Evolutionary conservation across 2,329 filamentous ascomycete genomes (phyloP).

Genomic region (Talaromyces atroroseus): DNA sequence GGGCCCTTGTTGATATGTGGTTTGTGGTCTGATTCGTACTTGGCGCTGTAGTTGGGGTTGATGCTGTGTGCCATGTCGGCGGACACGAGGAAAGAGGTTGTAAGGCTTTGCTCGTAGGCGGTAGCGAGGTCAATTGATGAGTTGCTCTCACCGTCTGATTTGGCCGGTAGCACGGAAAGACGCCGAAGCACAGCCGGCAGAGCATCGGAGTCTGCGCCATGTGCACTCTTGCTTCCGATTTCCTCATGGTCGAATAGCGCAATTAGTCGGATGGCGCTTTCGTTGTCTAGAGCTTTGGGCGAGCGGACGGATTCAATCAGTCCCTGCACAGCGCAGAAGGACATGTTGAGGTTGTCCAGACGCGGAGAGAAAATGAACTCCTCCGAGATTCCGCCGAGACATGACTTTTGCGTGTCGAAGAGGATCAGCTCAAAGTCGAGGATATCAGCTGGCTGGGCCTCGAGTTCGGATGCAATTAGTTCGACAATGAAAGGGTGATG

Average conservation of each 20-base stretch:
- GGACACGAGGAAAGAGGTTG: slow-evolving; percentile 87
- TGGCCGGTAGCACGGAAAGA: slow-evolving; percentile 69
- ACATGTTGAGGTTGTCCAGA: slow-evolving; percentile 94
- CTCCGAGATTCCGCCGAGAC: slow-evolving; percentile 81
- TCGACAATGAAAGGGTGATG: slow-evolving; percentile 86
- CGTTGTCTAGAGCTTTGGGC: slow-evolving; percentile 62
- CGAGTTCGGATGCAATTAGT: slow-evolving; percentile 74
- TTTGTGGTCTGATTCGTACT: slow-evolving; percentile 86
- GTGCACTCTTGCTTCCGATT: slow-evolving; percentile 85
- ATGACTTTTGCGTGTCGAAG: slow-evolving; percentile 89
- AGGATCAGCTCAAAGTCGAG: slow-evolving; percentile 95
- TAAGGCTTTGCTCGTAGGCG: slow-evolving; percentile 86
- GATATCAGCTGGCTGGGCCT: slow-evolving; percentile 63
- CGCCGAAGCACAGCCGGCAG: slow-evolving; percentile 82
- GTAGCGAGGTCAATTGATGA: slow-evolving; percentile 60
- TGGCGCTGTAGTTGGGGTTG: slow-evolving; percentile 87
- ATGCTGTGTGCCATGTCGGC: slow-evolving; percentile 97
- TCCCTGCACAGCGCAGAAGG: slow-evolving; percentile 82
- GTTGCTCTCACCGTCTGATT: slow-evolving; percentile 47
- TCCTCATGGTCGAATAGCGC: slow-evolving; percentile 98
- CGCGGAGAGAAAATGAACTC: slow-evolving; percentile 96
- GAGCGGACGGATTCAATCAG: slow-evolving; percentile 72
- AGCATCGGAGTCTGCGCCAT: slow-evolving; percentile 89
- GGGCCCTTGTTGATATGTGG: slow-evolving; percentile 95
- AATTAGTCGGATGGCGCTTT: slow-evolving; percentile 80